These are phyloP conservation scores for Penicillium simplicissimum DNA, from an alignment of 495 filamentous ascomycete species.

Conservation along the genomic window DNA sequence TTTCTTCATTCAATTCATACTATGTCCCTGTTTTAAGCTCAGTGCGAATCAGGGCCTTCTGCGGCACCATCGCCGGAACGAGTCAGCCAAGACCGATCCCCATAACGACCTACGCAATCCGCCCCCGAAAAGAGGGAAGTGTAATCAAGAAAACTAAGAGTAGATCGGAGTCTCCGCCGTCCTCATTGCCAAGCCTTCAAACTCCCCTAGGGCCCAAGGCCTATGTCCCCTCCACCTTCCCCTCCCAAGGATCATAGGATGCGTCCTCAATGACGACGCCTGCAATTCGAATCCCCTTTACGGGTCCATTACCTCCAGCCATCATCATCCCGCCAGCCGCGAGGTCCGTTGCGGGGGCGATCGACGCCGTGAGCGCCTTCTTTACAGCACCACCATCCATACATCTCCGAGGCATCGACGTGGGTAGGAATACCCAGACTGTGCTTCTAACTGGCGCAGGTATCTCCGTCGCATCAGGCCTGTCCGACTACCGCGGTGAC, in stretches of 20 bases:
- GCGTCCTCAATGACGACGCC: slow-evolving; percentile 59
- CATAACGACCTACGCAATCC: not conserved
- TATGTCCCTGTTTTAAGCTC: not conserved
- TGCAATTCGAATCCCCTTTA: slow-evolving; percentile 89
- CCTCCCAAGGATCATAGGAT: slow-evolving; percentile 28
- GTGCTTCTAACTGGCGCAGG: slow-evolving; percentile 92
- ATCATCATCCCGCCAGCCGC: slow-evolving; percentile 71
- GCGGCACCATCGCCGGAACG: not conserved
- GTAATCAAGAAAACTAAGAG: not conserved
- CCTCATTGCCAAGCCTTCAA: slow-evolving; percentile 1
- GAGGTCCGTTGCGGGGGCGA: slow-evolving; percentile 66
- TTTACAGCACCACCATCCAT: slow-evolving; percentile 58
- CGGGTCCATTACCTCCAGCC: slow-evolving; percentile 76
- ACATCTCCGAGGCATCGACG: slow-evolving; percentile 48
- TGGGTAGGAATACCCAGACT: slow-evolving; percentile 51
- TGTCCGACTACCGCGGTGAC: slow-evolving; percentile 88
- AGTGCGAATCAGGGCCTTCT: not conserved
- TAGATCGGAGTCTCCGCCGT: slow-evolving; percentile 2
- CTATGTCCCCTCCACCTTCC: not conserved
- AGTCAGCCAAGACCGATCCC: slow-evolving; percentile 14
- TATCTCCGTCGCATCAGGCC: slow-evolving; percentile 87
- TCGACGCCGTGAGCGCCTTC: slow-evolving; percentile 74
- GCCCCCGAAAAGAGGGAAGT: not conserved
- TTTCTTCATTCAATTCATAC: not conserved
- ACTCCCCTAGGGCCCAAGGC: not conserved